A percentile compares a stretch with the other conserved stretches of the same genome.
phyloP scores from a whole-genome alignment of 257 asterid species.

The Marsdenia floribunda region DNA sequence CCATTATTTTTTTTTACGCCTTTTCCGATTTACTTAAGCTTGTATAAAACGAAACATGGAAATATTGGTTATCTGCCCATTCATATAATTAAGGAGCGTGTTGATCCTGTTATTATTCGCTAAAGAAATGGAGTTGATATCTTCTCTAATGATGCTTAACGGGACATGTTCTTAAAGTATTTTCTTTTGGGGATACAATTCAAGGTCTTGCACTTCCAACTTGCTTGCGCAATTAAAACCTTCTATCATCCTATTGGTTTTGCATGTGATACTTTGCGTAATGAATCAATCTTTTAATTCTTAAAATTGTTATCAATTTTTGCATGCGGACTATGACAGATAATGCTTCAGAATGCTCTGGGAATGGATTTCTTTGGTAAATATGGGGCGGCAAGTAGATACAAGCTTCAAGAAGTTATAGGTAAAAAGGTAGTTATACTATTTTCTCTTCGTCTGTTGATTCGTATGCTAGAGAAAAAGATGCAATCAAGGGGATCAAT shows the following conservation, averaged over 20 bases:
- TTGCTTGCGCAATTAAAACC: background rate
- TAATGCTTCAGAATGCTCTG: constrained; percentile 42
- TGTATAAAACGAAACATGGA: too few species aligned
- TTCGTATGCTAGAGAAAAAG: constrained; percentile 70
- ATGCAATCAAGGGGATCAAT: constrained; percentile 86
- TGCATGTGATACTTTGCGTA: too few species aligned
- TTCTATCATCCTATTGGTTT: background rate
- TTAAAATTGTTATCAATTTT: background rate
- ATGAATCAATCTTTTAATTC: background rate
- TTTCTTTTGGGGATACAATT: background rate
- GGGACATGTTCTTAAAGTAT: background rate
- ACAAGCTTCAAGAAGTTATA: constrained; percentile 81
- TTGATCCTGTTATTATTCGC: too few species aligned
- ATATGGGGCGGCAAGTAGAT: constrained; percentile 88
- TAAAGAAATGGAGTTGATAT: too few species aligned
- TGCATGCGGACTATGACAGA: background rate
- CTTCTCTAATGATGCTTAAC: background rate
- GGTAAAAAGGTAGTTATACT: constrained; percentile 92
- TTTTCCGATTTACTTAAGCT: too few species aligned
- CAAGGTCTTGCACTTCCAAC: background rate
- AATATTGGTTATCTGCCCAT: too few species aligned
- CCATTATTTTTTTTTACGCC: background rate
- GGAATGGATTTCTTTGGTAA: constrained; percentile 79
- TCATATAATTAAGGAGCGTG: too few species aligned
- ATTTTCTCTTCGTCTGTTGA: constrained; percentile 82